Evolutionary conservation across 495 filamentous ascomycete species (phyloP).

Genomic region (Aspergillus sclerotiicarbonarius): DNA sequence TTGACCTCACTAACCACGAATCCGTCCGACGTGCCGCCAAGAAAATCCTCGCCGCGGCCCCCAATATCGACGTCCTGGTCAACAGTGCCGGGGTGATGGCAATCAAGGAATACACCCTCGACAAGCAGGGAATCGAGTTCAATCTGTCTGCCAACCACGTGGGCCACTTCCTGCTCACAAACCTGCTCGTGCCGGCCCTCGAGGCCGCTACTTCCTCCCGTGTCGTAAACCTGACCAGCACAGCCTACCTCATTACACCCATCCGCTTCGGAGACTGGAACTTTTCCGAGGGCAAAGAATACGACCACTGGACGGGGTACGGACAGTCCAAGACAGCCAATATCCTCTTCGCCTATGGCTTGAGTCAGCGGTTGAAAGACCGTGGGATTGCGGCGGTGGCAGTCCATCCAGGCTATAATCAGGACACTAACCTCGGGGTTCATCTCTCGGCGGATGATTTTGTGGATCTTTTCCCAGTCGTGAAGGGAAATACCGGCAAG

Average conservation of each 20-base stretch:
- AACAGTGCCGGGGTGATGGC: conserved; percentile 5
- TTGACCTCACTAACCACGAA: neutral
- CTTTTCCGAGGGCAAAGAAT: neutral
- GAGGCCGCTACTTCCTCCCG: neutral
- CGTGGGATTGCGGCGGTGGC: neutral
- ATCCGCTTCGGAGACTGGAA: conserved; percentile 4
- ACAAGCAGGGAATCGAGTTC: conserved; percentile 2
- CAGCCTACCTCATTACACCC: neutral
- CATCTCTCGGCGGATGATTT: neutral
- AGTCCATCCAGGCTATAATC: neutral
- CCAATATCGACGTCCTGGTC: conserved; percentile 6
- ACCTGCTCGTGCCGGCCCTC: neutral
- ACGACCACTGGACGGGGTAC: conserved; percentile 4
- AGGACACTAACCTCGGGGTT: neutral
- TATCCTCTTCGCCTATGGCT: conserved; percentile 1
- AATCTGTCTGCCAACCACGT: conserved; percentile 1
- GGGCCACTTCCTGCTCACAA: neutral
- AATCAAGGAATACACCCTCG: conserved; percentile 2
- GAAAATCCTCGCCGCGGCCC: neutral
- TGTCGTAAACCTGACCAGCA: conserved; percentile 3
- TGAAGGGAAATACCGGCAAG: neutral
- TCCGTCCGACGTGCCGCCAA: conserved; percentile 4
- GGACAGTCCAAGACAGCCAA: neutral
- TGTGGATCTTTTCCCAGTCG: neutral
- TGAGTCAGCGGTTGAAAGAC: neutral